phyloP scores from a whole-genome alignment of 2,329 filamentous ascomycete genomes.

The Sarocladiaceae sp. region DNA sequence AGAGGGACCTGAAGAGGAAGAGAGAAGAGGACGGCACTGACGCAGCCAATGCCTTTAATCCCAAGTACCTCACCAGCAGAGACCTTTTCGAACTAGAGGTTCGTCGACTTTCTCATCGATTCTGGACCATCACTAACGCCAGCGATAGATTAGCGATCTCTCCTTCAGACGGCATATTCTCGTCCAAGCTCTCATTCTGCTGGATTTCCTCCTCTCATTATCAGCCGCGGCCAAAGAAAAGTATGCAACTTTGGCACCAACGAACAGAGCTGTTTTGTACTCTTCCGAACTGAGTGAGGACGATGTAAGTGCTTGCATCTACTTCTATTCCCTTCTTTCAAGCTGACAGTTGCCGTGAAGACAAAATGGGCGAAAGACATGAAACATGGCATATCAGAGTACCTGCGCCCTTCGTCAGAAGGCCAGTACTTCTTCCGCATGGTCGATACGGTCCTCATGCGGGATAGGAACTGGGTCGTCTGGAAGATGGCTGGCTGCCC shows the following conservation, averaged over 20 bases:
- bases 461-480: constrained; percentile 97
- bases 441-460: constrained; percentile 89
- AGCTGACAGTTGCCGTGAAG: constrained; percentile 29
- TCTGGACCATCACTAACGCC: constrained; percentile 16
- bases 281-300: constrained; percentile 72
- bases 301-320: constrained; percentile 65
- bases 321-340: not conserved
- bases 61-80: constrained; percentile 95
- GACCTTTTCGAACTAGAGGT: constrained; percentile 95
- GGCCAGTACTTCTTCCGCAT: constrained; percentile 94
- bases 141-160: constrained; percentile 72
- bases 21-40: constrained; percentile 52
- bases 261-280: constrained; percentile 87
- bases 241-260: constrained; percentile 55
- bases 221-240: constrained; percentile 77
- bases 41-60: constrained; percentile 61
- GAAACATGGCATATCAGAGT: constrained; percentile 71
- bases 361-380: constrained; percentile 78
- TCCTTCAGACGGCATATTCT: constrained; percentile 92
- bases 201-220: constrained; percentile 92
- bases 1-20: constrained; percentile 66
- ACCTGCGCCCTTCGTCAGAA: constrained; percentile 73
- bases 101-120: constrained; percentile 17
- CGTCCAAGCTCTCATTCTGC: constrained; percentile 87
- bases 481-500: constrained; percentile 97